Conservation (phyloP, 2,329 filamentous ascomycete genomes). For the Leptographium radiaticola region DNA sequence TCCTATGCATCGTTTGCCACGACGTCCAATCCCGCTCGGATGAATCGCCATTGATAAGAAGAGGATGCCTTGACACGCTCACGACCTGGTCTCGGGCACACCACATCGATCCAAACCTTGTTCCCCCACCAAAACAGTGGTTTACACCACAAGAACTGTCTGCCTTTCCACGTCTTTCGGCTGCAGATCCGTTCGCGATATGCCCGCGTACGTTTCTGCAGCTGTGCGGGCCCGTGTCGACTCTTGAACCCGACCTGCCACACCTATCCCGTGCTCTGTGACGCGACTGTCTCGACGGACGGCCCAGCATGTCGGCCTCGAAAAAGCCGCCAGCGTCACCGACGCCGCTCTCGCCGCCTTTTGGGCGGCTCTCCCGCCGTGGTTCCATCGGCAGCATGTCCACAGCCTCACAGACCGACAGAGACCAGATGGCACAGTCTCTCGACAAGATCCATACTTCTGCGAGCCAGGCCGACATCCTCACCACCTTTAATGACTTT, state of each 20-base stretch:
- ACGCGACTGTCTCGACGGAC: neutral
- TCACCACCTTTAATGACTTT: slow-evolving; percentile 93
- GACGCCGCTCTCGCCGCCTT: slow-evolving; percentile 16
- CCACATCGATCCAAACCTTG: neutral
- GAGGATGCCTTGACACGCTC: neutral
- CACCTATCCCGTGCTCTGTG: neutral
- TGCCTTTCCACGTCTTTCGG: no score
- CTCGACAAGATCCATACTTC: slow-evolving; percentile 81
- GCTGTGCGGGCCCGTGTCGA: neutral
- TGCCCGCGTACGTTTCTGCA: neutral
- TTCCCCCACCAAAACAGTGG: no score
- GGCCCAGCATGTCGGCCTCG: slow-evolving; percentile 1
- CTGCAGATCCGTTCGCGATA: neutral
- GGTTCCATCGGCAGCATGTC: slow-evolving; percentile 30
- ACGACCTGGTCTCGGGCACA: neutral
- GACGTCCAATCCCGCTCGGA: neutral
- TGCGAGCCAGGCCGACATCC: slow-evolving; percentile 69
- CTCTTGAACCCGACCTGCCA: neutral
- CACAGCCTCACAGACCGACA: slow-evolving; percentile 44
- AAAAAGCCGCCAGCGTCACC: slow-evolving; percentile 15
- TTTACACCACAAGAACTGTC: no score
- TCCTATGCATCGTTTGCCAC: neutral
- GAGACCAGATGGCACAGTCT: slow-evolving; percentile 60
- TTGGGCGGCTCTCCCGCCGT: slow-evolving; percentile 21
- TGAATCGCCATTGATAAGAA: neutral